phyloP scores from a whole-genome alignment of 2,329 filamentous ascomycete genomes.

The Myriosclerotinia scirpicola region DNA sequence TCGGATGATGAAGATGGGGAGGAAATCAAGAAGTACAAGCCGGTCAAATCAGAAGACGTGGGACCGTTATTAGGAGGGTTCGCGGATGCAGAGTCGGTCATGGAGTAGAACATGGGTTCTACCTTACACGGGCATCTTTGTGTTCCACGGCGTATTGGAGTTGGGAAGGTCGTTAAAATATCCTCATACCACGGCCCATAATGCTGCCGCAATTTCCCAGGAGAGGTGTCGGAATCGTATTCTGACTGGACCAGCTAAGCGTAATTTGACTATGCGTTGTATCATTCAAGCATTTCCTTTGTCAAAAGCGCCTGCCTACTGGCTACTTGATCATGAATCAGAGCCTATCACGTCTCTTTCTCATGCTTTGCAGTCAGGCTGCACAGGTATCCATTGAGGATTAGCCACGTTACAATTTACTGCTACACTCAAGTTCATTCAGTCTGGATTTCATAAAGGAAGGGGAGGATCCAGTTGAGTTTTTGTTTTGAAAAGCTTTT shows the following conservation, averaged over 20 bases:
- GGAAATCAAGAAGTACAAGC: conserved; percentile 35
- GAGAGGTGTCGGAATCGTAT: conserved; percentile 34
- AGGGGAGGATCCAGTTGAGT: conserved; percentile 25
- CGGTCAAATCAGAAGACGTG: conserved; percentile 40
- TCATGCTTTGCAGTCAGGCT: conserved; percentile 39
- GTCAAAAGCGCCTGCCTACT: conserved; percentile 40
- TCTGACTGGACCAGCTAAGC: conserved; percentile 41
- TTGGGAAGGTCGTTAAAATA: conserved; percentile 36
- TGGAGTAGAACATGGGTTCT: conserved; percentile 36
- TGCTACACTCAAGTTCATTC: conserved; percentile 34
- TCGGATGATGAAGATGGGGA: conserved; percentile 41
- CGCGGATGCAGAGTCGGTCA: conserved; percentile 39
- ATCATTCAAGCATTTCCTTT: conserved; percentile 41
- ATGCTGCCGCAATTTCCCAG: conserved; percentile 32
- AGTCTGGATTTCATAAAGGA: conserved; percentile 37
- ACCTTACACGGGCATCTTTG: conserved; percentile 28
- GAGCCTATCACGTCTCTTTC: conserved; percentile 39
- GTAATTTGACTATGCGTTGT: conserved; percentile 41
- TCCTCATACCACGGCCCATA: conserved; percentile 33
- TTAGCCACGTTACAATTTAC: conserved; percentile 40
- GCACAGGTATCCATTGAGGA: conserved; percentile 39
- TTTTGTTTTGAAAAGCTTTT: conserved; percentile 22
- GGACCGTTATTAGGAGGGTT: conserved; percentile 41
- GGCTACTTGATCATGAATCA: conserved; percentile 34
- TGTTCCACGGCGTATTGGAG: conserved; percentile 39